Base-by-base conservation (phyloP, 176 grass and related monocot species). In the Echinochloa phyllopogon region DNA sequence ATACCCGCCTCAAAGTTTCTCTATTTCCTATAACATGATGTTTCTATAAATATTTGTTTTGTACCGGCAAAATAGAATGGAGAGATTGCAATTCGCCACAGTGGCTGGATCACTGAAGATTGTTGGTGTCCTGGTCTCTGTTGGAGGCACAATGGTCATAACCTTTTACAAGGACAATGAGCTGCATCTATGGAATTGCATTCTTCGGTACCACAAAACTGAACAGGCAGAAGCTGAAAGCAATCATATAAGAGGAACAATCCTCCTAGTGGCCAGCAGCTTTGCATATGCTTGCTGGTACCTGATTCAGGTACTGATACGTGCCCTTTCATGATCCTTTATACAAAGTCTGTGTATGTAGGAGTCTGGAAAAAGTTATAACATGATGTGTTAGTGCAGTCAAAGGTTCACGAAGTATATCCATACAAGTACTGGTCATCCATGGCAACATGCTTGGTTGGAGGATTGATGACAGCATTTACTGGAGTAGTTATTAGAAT, bases 381-480 rank as follows among this genome's bases (percentile, higher is more conserved):
- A 58, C 8, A 58, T 58, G 53, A 0, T 10, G 21, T 58, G 4
- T 76, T 8, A 10, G 2, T 10, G 18, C 61, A 93, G 91, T 79
- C 70, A 6, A 87, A 73, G 74, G 69, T 93, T 69, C 40, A 85
- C 18, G 85, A 90, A 65, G 87, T 93, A 16, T 93, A 93, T 62
- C 87, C 91, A 6, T 87, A 83, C 63, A 93, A 87, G 42, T 93
- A 85, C 52, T 93, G 91, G 80, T 84, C 88, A 1, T 90, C 91
- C 57, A 90, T 90, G 91, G 74, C 56, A 5, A 90, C 85, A 50
- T 93, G 91, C 39, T 76, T 93, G 25, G 21, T 87, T 43, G 91
- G 87, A 87, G 87, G 84, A n/a, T 58, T 90, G 44, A 76, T 85
- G 48, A 88, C 88, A 52, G 55, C 70, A 69, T 0, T 88, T 43